Evolutionary conservation across 148 eudicot genomes (phyloP), one percentile per base, ranked within the genome.

Genomic region (Oxyria digyna): DNA sequence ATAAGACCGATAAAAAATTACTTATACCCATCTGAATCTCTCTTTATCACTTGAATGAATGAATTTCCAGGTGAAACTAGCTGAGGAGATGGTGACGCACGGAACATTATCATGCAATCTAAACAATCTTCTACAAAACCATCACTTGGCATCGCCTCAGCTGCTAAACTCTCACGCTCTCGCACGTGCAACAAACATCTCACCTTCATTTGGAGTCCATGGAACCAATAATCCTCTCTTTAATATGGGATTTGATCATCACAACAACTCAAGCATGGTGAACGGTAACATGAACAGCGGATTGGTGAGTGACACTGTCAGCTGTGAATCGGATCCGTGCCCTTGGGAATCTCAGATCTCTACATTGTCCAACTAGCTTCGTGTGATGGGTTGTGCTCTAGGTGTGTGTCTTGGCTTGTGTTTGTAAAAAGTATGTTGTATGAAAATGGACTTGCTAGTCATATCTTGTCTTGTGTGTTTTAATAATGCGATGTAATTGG

Each of bases 31-130:
- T n/a, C 13, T 55, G 13, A 50, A 50, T 50, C 27, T 8, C 18
- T 21, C 21, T 21, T 50, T 0, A 8, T 35, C 3, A 50, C 59
- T 18, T 1, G 27, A 50, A 50, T n/a, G 6, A 8, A 54, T 54
- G 37, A 59, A 59, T 59, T 15, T 59, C n/a, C 79, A 89, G 97
- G 97, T 90, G 78, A 90, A 88, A 69, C 76, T 93, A 75, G 96
- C 97, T 13, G 97, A 93, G 70, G 98, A 87, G 75, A 83, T 84
- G 92, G 89, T 90, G 13, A 77, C 92, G 50, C 65, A 94, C 41
- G 95, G 97, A 72, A 83, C 96, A 14, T 68, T 91, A 75, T 83
- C 91, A 0, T 76, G 84, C 64, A 79, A 84, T 74, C 69, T 90
- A 32, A 81, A 83, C 75, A 86, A 86, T 67, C 79, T 93, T 26